Evolutionary conservation across 1,284 basidiomycete species (phyloP).

Genomic region (Boletus sp.): DNA sequence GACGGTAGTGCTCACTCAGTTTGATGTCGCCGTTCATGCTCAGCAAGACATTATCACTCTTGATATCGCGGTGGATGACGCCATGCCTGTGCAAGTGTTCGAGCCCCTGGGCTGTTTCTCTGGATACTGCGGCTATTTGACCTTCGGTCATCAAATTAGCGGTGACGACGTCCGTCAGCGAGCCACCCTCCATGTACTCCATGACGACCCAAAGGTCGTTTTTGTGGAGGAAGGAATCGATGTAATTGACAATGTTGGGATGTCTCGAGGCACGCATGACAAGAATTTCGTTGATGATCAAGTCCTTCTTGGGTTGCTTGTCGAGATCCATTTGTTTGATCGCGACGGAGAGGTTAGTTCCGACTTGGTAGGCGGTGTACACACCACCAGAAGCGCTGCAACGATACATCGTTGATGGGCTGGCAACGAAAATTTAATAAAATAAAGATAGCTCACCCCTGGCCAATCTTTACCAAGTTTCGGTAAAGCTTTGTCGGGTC

Average conservation of each 20-base stretch:
- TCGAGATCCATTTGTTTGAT: slow-evolving; percentile 99
- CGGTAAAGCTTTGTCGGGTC: slow-evolving; percentile 94
- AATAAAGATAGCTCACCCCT: slow-evolving; percentile 65
- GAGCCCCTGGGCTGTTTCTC: slow-evolving; percentile 88
- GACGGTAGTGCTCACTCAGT: slow-evolving; percentile 66
- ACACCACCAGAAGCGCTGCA: slow-evolving; percentile 92
- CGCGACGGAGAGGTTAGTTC: slow-evolving; percentile 89
- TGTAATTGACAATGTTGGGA: slow-evolving; percentile 99
- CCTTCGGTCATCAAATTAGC: slow-evolving; percentile 94
- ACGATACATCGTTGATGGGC: slow-evolving; percentile 5
- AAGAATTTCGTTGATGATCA: slow-evolving; percentile 99
- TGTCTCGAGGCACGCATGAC: slow-evolving; percentile 97
- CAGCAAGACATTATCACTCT: slow-evolving; percentile 93
- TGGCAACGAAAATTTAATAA: neutral
- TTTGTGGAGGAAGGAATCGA: slow-evolving; percentile 96
- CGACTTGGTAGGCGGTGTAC: slow-evolving; percentile 96
- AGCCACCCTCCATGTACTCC: slow-evolving; percentile 99
- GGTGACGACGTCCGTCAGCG: slow-evolving; percentile 93
- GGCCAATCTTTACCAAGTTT: slow-evolving; percentile 94
- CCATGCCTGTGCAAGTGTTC: slow-evolving; percentile 92
- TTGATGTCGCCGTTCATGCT: slow-evolving; percentile 95
- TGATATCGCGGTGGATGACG: slow-evolving; percentile 97
- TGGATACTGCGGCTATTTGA: slow-evolving; percentile 91
- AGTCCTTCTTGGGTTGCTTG: slow-evolving; percentile 98
- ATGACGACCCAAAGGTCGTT: slow-evolving; percentile 99